A percentile compares a stretch with the other conserved stretches of the same genome.
These are phyloP conservation scores for Theobroma cacao DNA, from an alignment of 345 rosid genomes.

Conservation along the genomic window DNA sequence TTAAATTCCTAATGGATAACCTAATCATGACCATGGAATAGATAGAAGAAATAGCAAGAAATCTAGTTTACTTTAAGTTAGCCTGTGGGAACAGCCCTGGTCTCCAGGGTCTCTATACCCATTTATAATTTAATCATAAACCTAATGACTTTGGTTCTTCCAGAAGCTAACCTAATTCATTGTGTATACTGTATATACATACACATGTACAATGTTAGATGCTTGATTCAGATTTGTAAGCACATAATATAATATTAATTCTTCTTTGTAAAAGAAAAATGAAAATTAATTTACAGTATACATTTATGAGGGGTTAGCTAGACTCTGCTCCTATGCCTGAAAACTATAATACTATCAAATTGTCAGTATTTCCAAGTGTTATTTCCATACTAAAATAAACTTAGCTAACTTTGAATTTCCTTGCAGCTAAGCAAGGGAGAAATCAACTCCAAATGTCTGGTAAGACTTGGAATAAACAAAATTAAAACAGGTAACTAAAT, in stretches of 20 bases:
- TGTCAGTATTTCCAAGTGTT: no score
- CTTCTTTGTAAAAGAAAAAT: no score
- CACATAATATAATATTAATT: background rate
- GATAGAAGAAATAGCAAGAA: conserved; percentile 17
- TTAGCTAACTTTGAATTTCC: background rate
- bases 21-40: conserved; percentile 24
- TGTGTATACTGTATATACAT: background rate
- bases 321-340: background rate
- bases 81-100: background rate
- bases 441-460: background rate
- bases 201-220: background rate
- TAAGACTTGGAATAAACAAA: background rate
- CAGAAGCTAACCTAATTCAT: background rate
- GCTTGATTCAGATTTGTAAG: background rate
- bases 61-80: conserved; percentile 19
- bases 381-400: no score
- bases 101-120: background rate
- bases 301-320: background rate
- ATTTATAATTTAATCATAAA: background rate
- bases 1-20: conserved; percentile 27
- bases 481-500: background rate
- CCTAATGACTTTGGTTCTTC: background rate
- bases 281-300: no score
- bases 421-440: background rate
- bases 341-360: background rate